phyloP scores from a whole-genome alignment of 495 filamentous ascomycete genomes.

The Tuber aestivum region DNA sequence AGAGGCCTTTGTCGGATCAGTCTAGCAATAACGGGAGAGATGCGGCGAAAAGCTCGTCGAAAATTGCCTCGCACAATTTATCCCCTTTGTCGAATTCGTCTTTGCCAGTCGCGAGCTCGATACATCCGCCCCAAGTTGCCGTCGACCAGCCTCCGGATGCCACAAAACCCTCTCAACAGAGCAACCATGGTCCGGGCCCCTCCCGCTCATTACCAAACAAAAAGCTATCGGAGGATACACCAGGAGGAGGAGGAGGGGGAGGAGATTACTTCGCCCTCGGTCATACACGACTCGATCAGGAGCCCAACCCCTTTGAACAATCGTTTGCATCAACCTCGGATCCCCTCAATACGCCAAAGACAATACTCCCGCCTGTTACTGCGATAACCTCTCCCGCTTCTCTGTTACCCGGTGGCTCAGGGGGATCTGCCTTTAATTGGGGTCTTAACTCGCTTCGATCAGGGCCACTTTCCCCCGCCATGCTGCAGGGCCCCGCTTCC shows the following conservation, averaged over 20 bases:
- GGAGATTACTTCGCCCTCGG: slow-evolving; percentile 37
- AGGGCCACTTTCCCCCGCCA: slow-evolving; percentile 91
- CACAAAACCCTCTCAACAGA: slow-evolving; percentile 25
- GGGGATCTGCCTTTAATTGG: slow-evolving; percentile 65
- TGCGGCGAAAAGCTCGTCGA: slow-evolving; percentile 15
- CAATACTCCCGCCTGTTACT: slow-evolving; percentile 83
- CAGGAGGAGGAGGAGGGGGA: slow-evolving; percentile 9
- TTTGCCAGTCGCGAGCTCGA: slow-evolving; percentile 12
- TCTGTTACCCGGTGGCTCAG: slow-evolving; percentile 62
- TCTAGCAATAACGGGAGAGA: slow-evolving; percentile 1
- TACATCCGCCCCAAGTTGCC: slow-evolving; percentile 35
- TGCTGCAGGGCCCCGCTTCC: slow-evolving; percentile 81
- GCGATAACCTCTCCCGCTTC: slow-evolving; percentile 85
- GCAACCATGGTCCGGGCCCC: slow-evolving; percentile 32
- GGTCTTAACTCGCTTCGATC: slow-evolving; percentile 74
- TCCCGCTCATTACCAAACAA: slow-evolving; percentile 24
- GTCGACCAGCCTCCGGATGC: slow-evolving; percentile 33
- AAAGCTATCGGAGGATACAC: slow-evolving; percentile 33
- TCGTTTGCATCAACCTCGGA: slow-evolving; percentile 69
- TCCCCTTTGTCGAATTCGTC: slow-evolving; percentile 20
- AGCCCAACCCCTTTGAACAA: slow-evolving; percentile 94
- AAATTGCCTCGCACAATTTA: slow-evolving; percentile 27
- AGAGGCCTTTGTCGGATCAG: background rate
- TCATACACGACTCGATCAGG: slow-evolving; percentile 46
- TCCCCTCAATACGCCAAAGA: slow-evolving; percentile 79